Base-by-base conservation (phyloP, 2,329 filamentous ascomycete species). In the Penicillium hesseltinei region DNA sequence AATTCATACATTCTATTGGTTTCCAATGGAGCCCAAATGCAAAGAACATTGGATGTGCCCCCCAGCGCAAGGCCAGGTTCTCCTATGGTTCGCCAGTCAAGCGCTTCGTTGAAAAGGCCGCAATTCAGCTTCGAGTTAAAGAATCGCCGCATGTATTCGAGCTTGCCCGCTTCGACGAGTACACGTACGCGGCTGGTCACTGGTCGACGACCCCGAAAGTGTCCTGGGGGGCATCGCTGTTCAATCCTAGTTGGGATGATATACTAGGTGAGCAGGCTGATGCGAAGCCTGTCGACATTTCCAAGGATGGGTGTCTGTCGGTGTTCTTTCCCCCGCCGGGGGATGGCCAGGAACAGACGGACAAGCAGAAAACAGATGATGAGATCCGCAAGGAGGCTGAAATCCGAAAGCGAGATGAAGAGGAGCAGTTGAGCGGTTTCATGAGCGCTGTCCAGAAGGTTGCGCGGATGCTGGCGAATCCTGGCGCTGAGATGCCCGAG, bases 61-160 rank as follows among this genome's bases (percentile, higher is more conserved):
- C 71, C 15, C 57, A 62, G 29, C 68, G 67, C 36, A 74, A 71
- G 23, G 67, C 75, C 0, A 61, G 63, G 2, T 74, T 77, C 29
- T 64, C 68, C 0, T 48, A 52, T 5, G 54, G 59, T 2, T 63
- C 66, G 8, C 64, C 66, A 1, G 65, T 77, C 35, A 66, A 63
- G 1, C 62, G 69, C 23, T 66, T 77, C 39, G 64, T 74, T 8
- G 76, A 79, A 52, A 75, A 78, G 46, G 68, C 74, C 1, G 68
- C 74, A 0, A 59, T 78, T 29, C 68, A 69, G n/a, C 77, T 75
- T 50, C 64, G 63, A 3, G 63, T 79, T 40, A 76, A 73, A 53
- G 67, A 69, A 7, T 78, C 76, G 0, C 70, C 73, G 2, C 77
- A 76, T 52, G 68, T 74, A 9, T 67, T 80, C n/a, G 77, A 79